Conservation (phyloP, 1,284 basidiomycete genomes). For the Austroboletus sp. region DNA sequence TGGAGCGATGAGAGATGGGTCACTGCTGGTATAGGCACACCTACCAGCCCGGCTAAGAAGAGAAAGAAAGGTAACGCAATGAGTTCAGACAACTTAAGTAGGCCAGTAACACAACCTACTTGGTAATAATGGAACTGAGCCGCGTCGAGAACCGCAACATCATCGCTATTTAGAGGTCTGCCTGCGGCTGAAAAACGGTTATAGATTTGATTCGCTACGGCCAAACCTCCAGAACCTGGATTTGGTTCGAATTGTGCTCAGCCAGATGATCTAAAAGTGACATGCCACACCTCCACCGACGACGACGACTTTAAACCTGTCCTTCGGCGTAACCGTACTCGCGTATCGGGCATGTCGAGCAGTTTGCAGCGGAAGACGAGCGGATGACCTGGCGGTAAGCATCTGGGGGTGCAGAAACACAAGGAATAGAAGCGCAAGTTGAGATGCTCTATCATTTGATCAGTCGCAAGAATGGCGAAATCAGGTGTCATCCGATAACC, state of each 20-base stretch:
- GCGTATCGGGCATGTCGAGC: conserved; percentile 28
- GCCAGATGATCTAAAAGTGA: not conserved
- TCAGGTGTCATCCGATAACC: not conserved
- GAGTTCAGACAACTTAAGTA: conserved; percentile 5
- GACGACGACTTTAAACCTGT: conserved; percentile 57
- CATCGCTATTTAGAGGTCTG: conserved; percentile 60
- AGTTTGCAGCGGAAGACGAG: conserved; percentile 2
- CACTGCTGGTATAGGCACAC: conserved; percentile 8
- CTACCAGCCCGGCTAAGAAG: conserved; percentile 70
- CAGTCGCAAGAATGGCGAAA: conserved; percentile 20
- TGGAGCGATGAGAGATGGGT: conserved; percentile 12
- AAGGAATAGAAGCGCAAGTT: not conserved
- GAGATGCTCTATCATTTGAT: not conserved
- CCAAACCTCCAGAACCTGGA: conserved; percentile 69
- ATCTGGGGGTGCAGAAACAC: conserved; percentile 11
- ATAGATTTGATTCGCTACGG: conserved; percentile 79
- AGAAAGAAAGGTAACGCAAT: not conserved
- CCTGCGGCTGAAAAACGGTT: conserved; percentile 67
- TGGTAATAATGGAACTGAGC: conserved; percentile 76
- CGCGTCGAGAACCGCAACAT: conserved; percentile 79
- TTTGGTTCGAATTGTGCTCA: not conserved
- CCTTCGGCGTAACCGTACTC: conserved; percentile 39
- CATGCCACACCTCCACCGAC: conserved; percentile 56
- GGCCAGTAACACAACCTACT: conserved; percentile 33
- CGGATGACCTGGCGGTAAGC: conserved; percentile 6